Conservation (phyloP, 345 rosid genomes). For the Geranium brycei region DNA sequence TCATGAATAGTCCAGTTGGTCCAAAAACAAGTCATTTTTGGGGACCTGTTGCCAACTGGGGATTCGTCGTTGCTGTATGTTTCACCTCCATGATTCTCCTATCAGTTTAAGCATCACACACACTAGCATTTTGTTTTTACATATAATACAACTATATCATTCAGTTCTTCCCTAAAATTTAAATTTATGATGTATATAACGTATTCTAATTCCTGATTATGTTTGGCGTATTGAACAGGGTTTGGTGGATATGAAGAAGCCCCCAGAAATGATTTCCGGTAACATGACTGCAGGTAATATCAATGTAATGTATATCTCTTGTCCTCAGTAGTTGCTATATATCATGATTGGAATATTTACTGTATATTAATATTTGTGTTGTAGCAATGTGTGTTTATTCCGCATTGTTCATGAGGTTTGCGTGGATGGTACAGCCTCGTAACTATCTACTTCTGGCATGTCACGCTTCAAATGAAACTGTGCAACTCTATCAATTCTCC, state of each 20-base stretch:
- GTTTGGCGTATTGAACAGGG: slow-evolving; percentile 43
- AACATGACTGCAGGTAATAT: slow-evolving; percentile 63
- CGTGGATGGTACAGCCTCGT: slow-evolving; percentile 34
- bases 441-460: slow-evolving; percentile 63
- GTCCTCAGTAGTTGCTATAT: background rate
- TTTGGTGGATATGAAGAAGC: slow-evolving; percentile 74
- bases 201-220: slow-evolving; percentile 4
- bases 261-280: slow-evolving; percentile 91
- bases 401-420: slow-evolving; percentile 32
- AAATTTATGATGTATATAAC: background rate
- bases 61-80: slow-evolving; percentile 67
- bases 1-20: slow-evolving; percentile 76
- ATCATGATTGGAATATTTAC: background rate
- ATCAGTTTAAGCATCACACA: background rate
- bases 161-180: background rate
- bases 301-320: background rate
- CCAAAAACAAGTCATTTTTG: slow-evolving; percentile 84
- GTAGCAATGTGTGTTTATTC: slow-evolving; percentile 30
- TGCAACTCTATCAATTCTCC: slow-evolving; percentile 84
- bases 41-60: slow-evolving; percentile 92
- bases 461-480: slow-evolving; percentile 90
- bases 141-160: background rate
- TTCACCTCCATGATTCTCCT: slow-evolving; percentile 10
- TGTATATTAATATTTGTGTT: slow-evolving; percentile 1
- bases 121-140: background rate